Base-by-base conservation (phyloP, 331 rosid genomes). In the Spiraea crenata region DNA sequence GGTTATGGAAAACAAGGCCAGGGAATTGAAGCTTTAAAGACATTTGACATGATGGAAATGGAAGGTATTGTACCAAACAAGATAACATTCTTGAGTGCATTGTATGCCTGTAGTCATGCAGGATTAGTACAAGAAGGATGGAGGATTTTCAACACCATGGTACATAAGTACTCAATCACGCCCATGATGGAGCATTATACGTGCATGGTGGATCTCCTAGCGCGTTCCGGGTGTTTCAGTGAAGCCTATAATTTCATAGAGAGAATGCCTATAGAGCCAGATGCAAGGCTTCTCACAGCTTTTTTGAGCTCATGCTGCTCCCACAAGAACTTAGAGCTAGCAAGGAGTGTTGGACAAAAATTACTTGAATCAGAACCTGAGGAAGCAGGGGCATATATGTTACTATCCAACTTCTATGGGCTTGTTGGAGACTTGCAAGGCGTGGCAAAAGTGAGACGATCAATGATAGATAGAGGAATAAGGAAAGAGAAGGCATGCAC, bases 171-270 rank as follows among this genome's bases (percentile, higher is more conserved):
- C 34, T 74, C 40, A 9, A 49, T 70, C 49, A 25, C 41, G 11
- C 72, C 81, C 57, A 50, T 39, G 73, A 77, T 80, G 57, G 83
- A 70, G 77, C 83, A 70, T 51, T 80, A 80, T 39, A 80, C 80
- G 7, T 80, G 80, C 58, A 70, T 75, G 77, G 80, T 75, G 51
- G 83, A 80, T 65, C 75, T 80, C 37, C 59, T 80, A 42, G 80
- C 74, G 0, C 44, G 74, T 20, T 65, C 77, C 3, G 65, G 65
- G 55, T 62, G 8, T 45, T 55, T 80, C 15, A 19, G 9, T 7
- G 83, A 75, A 41, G 83, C 83, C 4, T 71, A 37, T 7, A 38
- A 54, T 37, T 69, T 80, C 67, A 65, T 70, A 14, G 69, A 47
- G 56, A 58, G 42, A 40, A 80, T 80, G 77, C 80, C 74, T 19